Base-by-base conservation (phyloP, 306 rosid species). In the Trifolium repens region DNA sequence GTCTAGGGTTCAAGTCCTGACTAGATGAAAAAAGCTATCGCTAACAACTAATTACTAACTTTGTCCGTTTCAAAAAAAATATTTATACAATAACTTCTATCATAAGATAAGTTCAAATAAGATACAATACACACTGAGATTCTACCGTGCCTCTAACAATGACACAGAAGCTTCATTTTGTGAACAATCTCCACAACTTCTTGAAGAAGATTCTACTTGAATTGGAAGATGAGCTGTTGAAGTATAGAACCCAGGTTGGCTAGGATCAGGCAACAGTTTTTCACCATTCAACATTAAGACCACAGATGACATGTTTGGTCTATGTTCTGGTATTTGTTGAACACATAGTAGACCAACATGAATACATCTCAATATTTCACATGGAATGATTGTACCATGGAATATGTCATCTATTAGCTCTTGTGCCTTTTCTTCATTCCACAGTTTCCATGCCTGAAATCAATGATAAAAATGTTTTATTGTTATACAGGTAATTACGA, bases 251-350 rank as follows among this genome's bases (percentile, higher is more conserved):
- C 35, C 32, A 30, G 16, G 54, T 42, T 16, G 30, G 8, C 30
- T 16, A 9, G 27, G 27, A 2, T 64, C 30, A 35, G 24, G 67
- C 67, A 61, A 34, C 24, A 34, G 3, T 1, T 61, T 61, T 61
- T 34, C 67, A 14, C 22, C 67, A 15, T 61, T 61, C 62, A 55
- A 22, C 62, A 55, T 22, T 57, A 57, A 57, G 8, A 57, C 37
- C 19, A 57, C 63, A 57, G 9, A 57, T 57, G 63, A 57, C 63
- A 57, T 57, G 37, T 24, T 57, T 57, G 37, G 63, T 57, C 37
- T 57, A 57, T 63, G 69, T 37, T 64, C n/a, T 37, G 69, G 50
- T 39, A 39, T 64, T 17, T 64, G 69, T 64, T 62, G 47, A n/a
- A 64, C 69, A 16, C 50, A 64, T 37, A 64, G 4, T 12, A 39